Evolutionary conservation across 495 filamentous ascomycete genomes (phyloP).

Genomic region (Tuber calosporum): DNA sequence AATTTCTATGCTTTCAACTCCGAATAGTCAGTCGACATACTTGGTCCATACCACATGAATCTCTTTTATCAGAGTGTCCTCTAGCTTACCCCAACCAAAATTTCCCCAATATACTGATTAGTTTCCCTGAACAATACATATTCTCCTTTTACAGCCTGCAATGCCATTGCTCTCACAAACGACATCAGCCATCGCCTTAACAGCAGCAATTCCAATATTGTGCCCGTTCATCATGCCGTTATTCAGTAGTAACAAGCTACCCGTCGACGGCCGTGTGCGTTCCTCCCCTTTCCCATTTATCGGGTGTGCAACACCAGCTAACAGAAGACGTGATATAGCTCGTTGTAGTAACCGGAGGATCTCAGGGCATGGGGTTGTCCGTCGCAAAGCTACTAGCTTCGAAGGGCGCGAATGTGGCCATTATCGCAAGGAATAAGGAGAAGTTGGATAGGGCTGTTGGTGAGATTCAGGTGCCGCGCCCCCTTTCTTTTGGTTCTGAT

Average conservation of each 20-base stretch:
- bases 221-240: conserved; percentile 54
- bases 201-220: neutral
- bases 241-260: conserved; percentile 68
- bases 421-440: conserved; percentile 66
- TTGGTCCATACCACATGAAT: neutral
- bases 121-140: neutral
- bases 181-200: neutral
- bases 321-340: conserved; percentile 50
- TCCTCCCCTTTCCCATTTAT: neutral
- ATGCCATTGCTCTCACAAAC: neutral
- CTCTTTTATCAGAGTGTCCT: neutral
- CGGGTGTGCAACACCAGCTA: neutral
- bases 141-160: neutral
- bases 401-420: conserved; percentile 79
- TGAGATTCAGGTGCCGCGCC: conserved; percentile 53
- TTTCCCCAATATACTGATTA: neutral
- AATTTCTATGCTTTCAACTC: neutral
- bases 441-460: conserved; percentile 69
- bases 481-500: conserved; percentile 11
- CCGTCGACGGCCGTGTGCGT: conserved; percentile 70
- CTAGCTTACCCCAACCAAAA: neutral
- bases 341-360: conserved; percentile 81
- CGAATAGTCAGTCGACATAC: neutral
- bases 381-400: conserved; percentile 63
- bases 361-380: conserved; percentile 80